Conservation (phyloP, 208 protist species). For the Novymonas esmeraldas region DNA sequence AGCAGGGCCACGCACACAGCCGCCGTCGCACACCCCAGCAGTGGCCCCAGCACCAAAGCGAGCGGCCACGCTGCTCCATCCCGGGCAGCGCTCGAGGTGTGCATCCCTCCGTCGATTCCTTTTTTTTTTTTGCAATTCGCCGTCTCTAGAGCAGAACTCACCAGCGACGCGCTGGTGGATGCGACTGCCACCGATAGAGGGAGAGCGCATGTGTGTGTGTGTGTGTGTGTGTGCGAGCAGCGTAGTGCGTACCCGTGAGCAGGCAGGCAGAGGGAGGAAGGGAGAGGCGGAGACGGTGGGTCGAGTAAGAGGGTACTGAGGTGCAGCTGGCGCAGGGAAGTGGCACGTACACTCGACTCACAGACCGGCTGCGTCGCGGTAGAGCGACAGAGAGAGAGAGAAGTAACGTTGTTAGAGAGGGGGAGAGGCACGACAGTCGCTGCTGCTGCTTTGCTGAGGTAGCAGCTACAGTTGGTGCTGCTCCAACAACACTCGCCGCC, state of each 20-base stretch:
- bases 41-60: background rate
- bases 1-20: conserved; percentile 5
- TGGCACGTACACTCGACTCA: background rate
- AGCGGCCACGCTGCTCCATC: background rate
- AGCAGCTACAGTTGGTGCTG: background rate
- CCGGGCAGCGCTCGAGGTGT: background rate
- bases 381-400: too few species aligned
- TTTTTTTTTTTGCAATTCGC: background rate
- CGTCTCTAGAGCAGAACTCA: background rate
- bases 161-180: background rate
- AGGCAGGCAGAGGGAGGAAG: background rate
- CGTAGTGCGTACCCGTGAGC: too few species aligned
- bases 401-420: too few species aligned
- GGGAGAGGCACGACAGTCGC: too few species aligned
- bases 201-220: too few species aligned
- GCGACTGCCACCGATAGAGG: background rate
- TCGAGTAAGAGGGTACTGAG: too few species aligned
- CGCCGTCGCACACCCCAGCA: conserved; percentile 12
- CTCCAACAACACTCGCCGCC: too few species aligned
- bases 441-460: background rate
- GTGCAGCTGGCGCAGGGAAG: too few species aligned
- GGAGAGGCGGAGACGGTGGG: too few species aligned
- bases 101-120: background rate
- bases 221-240: background rate
- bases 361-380: too few species aligned